Evolutionary conservation across 768 basidiomycete species (phyloP).

Genomic region (Termitomyces bulborhizus): DNA sequence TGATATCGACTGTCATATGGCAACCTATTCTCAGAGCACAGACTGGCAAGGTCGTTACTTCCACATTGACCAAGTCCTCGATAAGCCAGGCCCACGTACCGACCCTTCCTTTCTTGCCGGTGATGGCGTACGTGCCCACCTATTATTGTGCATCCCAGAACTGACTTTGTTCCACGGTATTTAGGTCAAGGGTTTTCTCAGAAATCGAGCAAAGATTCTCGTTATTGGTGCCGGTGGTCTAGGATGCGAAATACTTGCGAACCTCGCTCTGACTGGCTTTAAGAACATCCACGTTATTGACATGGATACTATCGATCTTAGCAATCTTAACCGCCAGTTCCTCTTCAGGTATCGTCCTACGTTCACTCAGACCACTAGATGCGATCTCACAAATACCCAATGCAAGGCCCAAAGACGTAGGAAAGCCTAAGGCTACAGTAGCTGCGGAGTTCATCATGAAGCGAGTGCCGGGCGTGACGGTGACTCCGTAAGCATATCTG

Average conservation of each 20-base stretch:
- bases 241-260: constrained; percentile 96
- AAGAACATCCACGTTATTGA: constrained; percentile 99
- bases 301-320: constrained; percentile 99
- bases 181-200: constrained; percentile 84
- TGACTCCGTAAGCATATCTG: constrained; percentile 73
- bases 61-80: constrained; percentile 82
- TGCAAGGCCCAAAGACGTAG: constrained; percentile 83
- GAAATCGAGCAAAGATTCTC: constrained; percentile 82
- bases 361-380: neutral
- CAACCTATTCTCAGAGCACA: constrained; percentile 4
- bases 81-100: constrained; percentile 84
- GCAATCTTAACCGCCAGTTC: constrained; percentile 97
- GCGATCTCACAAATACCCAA: constrained; percentile 1
- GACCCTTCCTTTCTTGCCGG: constrained; percentile 81
- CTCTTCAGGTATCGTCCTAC: constrained; percentile 71
- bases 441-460: constrained; percentile 98
- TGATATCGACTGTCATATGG: neutral
- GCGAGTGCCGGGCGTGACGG: constrained; percentile 91
- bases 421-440: constrained; percentile 86
- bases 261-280: constrained; percentile 94
- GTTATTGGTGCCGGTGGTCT: constrained; percentile 98
- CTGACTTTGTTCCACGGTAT: constrained; percentile 1
- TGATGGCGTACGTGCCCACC: constrained; percentile 48
- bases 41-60: constrained; percentile 62
- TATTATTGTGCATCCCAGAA: neutral